phyloP scores from a whole-genome alignment of 257 asterid species.

The Verbena officinalis region DNA sequence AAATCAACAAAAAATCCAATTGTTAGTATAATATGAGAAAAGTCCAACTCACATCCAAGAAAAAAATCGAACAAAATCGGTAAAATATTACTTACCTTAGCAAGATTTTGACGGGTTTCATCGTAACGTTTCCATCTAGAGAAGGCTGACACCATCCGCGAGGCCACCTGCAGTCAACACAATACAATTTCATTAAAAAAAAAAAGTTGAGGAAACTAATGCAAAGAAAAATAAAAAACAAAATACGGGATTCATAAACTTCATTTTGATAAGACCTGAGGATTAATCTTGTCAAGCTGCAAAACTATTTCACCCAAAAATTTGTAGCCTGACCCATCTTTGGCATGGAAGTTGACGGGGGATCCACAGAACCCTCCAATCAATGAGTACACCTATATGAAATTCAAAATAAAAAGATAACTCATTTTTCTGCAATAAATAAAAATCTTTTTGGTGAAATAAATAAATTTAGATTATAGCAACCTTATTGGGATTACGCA shows the following conservation, averaged over 20 bases:
- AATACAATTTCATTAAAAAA: not conserved
- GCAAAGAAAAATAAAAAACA: not conserved
- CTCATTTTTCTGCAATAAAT: not conserved
- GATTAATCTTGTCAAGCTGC: constrained; percentile 81
- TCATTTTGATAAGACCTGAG: constrained; percentile 55
- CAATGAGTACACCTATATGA: constrained; percentile 64
- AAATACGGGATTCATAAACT: too few relatives aligned
- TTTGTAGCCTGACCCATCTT: constrained; percentile 84
- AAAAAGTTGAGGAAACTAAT: not conserved
- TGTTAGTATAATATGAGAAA: not conserved
- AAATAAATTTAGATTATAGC: not conserved
- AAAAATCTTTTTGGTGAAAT: not conserved
- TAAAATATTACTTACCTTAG: constrained; percentile 59
- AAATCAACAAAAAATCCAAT: not conserved
- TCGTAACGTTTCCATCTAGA: constrained; percentile 96
- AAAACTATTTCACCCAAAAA: constrained; percentile 79
- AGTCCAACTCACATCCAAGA: too few relatives aligned
- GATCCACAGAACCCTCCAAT: constrained; percentile 86
- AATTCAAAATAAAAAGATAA: constrained; percentile 11
- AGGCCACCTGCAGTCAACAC: constrained; percentile 63
- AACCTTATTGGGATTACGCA: constrained; percentile 86
- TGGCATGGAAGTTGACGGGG: constrained; percentile 74
- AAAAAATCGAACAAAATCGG: not conserved
- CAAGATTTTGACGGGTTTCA: constrained; percentile 72
- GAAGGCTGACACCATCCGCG: constrained; percentile 85